Evolutionary conservation across 2,329 filamentous ascomycete genomes (phyloP), one percentile per base, ranked within the genome.

Genomic region (Westerdykella aurantiaca): DNA sequence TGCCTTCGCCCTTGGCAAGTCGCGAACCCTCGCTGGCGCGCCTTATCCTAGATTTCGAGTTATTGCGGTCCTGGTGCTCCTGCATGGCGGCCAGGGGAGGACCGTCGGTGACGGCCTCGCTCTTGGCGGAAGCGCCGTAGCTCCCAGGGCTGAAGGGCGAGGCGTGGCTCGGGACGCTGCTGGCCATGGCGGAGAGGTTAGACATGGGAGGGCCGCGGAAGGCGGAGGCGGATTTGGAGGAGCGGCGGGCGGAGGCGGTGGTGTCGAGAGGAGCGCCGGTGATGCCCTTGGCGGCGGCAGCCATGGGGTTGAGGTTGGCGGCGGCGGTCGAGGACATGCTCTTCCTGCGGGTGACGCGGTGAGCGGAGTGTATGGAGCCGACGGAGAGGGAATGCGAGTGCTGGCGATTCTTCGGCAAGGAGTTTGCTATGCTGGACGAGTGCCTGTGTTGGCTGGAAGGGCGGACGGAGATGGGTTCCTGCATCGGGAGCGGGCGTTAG

Each of bases 261-360:
- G 14, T 34, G 34, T 70, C 72, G 71, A 83, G 64, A 77, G 76
- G 75, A 47, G 79, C 78, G 54, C 84, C 81, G 47, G 71, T 72
- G 41, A 74, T 75, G 63, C 86, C 85, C 60, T 81, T 81, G 41
- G 69, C 68, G 1, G 83, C 86, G 11, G 84, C 84, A 25, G 86
- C 85, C 50, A 91, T 73, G 42, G 86, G 87, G 14, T 86, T 83
- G 37, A 85, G 81, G 69, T 86, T 90, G 66, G 80, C 77, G 38
- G 77, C 78, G 38, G 83, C 80, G 52, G 82, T 85, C 48, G 87
- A 88, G 64, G 80, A 82, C 64, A 95, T 89, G 71, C 90, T 96
- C 79, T 97, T 97, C 59, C 93, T 82, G 61, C 91, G 87, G 57
- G 87, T 89, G 55, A 97, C 82, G 57, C 93, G 86, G 69, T 95